Evolutionary conservation across 352 stramenopile genomes (phyloP).

Genomic region (Globisporangium takayamanum): DNA sequence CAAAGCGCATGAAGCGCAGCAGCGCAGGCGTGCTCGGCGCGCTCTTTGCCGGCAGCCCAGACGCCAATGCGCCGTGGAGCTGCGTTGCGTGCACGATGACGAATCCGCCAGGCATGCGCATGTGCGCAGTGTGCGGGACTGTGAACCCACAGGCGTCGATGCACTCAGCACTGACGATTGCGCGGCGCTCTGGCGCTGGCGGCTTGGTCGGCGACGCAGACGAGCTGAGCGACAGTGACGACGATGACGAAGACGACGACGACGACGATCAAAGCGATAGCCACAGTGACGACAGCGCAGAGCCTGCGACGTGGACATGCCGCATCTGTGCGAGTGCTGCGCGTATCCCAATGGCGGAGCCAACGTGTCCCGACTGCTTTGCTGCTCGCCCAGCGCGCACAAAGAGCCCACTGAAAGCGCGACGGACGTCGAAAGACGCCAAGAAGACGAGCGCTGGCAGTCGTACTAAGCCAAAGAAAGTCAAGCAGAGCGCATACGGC

Average conservation of each 20-base stretch:
- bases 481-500: conserved; percentile 50
- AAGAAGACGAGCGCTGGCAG: conserved; percentile 20
- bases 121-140: conserved; percentile 54
- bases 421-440: conserved; percentile 19
- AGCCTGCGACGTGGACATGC: conserved; percentile 25
- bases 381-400: conserved; percentile 22
- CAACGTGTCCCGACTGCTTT: conserved; percentile 32
- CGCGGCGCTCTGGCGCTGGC: conserved; percentile 14
- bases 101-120: conserved; percentile 38
- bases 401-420: conserved; percentile 17
- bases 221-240: conserved; percentile 12
- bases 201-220: conserved; percentile 15
- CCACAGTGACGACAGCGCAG: conserved; percentile 18
- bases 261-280: conserved; percentile 23
- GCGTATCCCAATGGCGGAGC: conserved; percentile 12
- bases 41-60: conserved; percentile 1
- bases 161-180: conserved; percentile 32
- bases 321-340: conserved; percentile 19
- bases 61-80: conserved; percentile 38
- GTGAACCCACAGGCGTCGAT: conserved; percentile 54
- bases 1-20: conserved; percentile 1
- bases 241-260: conserved; percentile 24
- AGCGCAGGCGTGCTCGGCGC: conserved; percentile 1
- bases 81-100: conserved; percentile 69
- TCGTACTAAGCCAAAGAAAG: conserved; percentile 21